Evolutionary conservation across 2,329 filamentous ascomycete species (phyloP), one percentile per base, ranked within the genome.

Genomic region (Orbilia javanica): DNA sequence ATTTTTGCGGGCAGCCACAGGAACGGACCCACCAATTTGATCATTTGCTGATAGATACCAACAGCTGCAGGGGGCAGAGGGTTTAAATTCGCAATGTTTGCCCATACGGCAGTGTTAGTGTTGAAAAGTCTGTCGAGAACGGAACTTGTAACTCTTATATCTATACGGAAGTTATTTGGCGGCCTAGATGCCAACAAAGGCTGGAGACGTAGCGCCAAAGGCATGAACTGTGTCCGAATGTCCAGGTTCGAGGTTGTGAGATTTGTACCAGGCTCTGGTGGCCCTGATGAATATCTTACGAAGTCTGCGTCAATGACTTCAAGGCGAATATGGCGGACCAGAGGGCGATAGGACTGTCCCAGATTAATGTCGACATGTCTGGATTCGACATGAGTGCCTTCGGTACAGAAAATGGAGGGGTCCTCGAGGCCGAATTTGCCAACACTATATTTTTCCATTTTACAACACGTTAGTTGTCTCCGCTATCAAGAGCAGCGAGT

Each of bases 1-100:
- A 29, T 6, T 31, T 8, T 29, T 5, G 22, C 48, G n/a, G 48
- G 48, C 29, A 52, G 48, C 48, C 48, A 52, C 3, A 29, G 8
- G n/a, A 67, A 67, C 5, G 64, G 22, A 22, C 64, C 52, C 11
- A 22, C 64, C 3, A 67, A 18, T 31, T 44, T 42, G 8, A 67
- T 18, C 48, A 67, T 25, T 25, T 55, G 39, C 18, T n/a, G n/a
- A 13, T 44, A 57, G 2, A 67, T 15, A 6, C 25, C 7, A 1
- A 10, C 11, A 0, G 31, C 34, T 4, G 7, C 20, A 3, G 48
- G 4, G 1, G 31, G 29, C 7, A 55, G 7, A 2, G 25, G 15
- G 31, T 18, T 29, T 11, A 27, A 7, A 2, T 18, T n/a, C 22
- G 34, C 31, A 57, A 44, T 11, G 15, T 15, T 18, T 46, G 48